Evolutionary conservation across 1,139 yeast genomes (phyloP).

Genomic region (Pichia sp.): DNA sequence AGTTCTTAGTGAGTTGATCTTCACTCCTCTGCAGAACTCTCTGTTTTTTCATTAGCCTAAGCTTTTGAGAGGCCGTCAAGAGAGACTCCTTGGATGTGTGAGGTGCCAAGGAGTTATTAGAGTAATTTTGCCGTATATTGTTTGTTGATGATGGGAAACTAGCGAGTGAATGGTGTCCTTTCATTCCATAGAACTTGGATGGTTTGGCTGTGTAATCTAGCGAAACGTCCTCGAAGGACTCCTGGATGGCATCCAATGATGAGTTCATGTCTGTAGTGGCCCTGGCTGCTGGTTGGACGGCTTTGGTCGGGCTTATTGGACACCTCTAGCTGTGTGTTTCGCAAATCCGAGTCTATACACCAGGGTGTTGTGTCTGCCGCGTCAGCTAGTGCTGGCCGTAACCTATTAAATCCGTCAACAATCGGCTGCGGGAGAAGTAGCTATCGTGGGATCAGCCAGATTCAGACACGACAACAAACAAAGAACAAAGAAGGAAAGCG

Average conservation of each 20-base stretch:
- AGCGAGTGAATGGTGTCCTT: slow-evolving; percentile 1
- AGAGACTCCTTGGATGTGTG: slow-evolving; percentile 15
- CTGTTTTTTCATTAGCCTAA: slow-evolving; percentile 30
- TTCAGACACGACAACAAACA: too few species aligned
- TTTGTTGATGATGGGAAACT: not conserved
- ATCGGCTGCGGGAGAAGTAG: too few species aligned
- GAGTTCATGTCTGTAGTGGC: too few species aligned
- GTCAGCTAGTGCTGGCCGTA: too few species aligned
- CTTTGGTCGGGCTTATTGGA: too few species aligned
- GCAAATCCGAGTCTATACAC: too few species aligned
- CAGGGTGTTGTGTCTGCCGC: too few species aligned
- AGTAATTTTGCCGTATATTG: not conserved
- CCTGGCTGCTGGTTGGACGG: too few species aligned
- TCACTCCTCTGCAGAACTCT: slow-evolving; percentile 10
- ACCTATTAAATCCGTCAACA: too few species aligned
- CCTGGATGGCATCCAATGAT: slow-evolving; percentile 26
- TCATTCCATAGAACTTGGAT: slow-evolving; percentile 2
- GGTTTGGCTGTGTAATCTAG: slow-evolving; percentile 11
- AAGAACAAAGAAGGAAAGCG: too few species aligned
- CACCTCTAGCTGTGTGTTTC: too few species aligned
- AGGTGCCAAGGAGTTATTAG: not conserved
- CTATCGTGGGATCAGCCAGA: too few species aligned
- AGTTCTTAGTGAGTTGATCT: slow-evolving; percentile 8
- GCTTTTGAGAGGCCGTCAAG: slow-evolving; percentile 36
- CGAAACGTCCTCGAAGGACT: slow-evolving; percentile 27